Evolutionary conservation across 768 basidiomycete genomes (phyloP).

Genomic region (Suillus variegatus): DNA sequence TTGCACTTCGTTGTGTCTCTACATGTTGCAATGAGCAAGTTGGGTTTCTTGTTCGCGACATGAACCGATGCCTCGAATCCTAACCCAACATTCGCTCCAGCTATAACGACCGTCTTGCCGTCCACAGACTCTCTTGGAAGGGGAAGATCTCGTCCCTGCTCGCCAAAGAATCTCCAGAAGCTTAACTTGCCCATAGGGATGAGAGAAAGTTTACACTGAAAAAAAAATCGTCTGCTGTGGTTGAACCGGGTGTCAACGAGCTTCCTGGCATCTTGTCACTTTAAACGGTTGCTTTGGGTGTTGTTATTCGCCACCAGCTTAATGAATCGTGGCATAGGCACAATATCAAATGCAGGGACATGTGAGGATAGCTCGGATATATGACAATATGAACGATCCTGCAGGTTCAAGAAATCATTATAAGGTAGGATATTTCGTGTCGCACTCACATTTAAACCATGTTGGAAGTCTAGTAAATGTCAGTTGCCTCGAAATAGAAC

Average conservation of each 20-base stretch:
- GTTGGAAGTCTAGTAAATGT: background rate
- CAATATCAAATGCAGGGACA: background rate
- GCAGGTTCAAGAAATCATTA: background rate
- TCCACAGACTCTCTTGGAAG: conserved; percentile 23
- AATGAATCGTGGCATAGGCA: background rate
- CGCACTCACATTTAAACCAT: background rate
- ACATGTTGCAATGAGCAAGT: conserved; percentile 35
- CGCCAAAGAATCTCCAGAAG: conserved; percentile 25
- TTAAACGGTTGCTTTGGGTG: background rate
- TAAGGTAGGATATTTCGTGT: background rate
- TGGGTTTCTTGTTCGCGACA: conserved; percentile 34
- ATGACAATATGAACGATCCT: background rate
- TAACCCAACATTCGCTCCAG: conserved; percentile 49
- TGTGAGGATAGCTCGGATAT: background rate
- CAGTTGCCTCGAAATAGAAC: background rate
- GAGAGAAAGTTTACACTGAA: background rate
- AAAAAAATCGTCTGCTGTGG: background rate
- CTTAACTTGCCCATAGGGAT: background rate
- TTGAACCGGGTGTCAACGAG: background rate
- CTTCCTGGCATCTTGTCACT: background rate
- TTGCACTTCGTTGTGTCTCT: conserved; percentile 31
- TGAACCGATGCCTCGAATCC: conserved; percentile 33
- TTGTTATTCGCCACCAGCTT: background rate
- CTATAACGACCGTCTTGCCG: conserved; percentile 52
- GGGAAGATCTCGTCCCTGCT: conserved; percentile 23